Conservation (phyloP, 1,284 basidiomycete genomes). For the Cryptococcus wingfieldii region DNA sequence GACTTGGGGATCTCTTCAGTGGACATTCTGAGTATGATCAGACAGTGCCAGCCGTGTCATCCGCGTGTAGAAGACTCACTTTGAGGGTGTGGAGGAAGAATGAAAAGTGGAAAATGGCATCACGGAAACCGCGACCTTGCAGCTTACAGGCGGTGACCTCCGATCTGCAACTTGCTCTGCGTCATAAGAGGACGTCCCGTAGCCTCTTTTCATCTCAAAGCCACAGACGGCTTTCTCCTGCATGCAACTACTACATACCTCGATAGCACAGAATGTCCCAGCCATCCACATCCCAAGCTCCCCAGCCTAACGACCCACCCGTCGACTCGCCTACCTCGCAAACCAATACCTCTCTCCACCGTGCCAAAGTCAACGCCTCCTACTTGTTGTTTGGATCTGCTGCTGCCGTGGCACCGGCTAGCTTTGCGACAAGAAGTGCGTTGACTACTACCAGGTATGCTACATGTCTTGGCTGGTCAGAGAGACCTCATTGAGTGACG, state of each 20-base stretch:
- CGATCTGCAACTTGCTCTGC: neutral
- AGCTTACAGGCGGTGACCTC: neutral
- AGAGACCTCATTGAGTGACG: neutral
- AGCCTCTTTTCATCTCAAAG: too few species aligned
- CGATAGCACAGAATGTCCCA: neutral
- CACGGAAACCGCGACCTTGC: too few species aligned
- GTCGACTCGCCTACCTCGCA: neutral
- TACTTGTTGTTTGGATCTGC: constrained; percentile 45
- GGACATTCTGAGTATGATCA: constrained; percentile 15
- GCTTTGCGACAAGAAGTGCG: constrained; percentile 38
- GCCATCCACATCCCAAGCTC: too few species aligned
- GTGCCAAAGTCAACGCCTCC: constrained; percentile 27
- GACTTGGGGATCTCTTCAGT: constrained; percentile 15
- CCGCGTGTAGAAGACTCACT: too few species aligned
- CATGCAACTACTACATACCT: neutral
- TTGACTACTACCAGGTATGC: constrained; percentile 43
- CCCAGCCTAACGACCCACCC: too few species aligned
- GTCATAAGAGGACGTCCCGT: too few species aligned
- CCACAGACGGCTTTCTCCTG: neutral
- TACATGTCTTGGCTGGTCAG: neutral
- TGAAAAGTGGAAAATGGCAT: neutral
- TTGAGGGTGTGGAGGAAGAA: neutral
- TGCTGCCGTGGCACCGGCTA: constrained; percentile 34
- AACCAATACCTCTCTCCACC: neutral
- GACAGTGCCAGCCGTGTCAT: too few species aligned